Evolutionary conservation across 257 asterid species (phyloP), one percentile per base, ranked within the genome.

Genomic region (Prunella vulgaris): DNA sequence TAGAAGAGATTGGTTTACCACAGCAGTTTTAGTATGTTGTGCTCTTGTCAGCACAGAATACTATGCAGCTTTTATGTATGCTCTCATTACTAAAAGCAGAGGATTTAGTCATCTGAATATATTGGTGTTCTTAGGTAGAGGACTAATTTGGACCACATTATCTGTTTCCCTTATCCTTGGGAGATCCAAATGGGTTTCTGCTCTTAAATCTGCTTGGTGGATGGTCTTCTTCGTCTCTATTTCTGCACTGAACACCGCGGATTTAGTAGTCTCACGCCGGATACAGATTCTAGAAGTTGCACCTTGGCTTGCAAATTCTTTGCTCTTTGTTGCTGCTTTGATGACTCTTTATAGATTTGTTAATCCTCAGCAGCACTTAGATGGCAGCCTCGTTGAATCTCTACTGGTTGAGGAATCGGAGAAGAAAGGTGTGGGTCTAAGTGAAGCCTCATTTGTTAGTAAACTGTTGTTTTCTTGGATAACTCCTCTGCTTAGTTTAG

Each of bases 401-500:
- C 74, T 90, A 37, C 59, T 90, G 15, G 78, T 38, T 27, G 76
- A 70, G 17, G 77, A 65, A 35, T 63, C 63, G 22, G 81, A 64
- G 7, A 68, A 74, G 38, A 48, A 18, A 0, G 20, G 2, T 21
- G 54, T 3, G 0, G 62, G 42, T 73, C 7, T 79, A 60, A 71
- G 66, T n/a, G 73, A 69, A 3, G 83, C 83, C 21, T 74, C 81
- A 49, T 46, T 77, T 18, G 58, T 85, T 2, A 77, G 93, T 51
- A 77, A 46, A 73, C n/a, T 90, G 78, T 46, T 68, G 20, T 90
- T 90, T 79, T 78, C 81, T 35, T 90, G 96, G 96, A 62, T 90
- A 10, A 81, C 71, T 73, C 89, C 87, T 28, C 70, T 90, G 75
- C 86, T 90, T 49, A 30, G 61, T 0, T 46, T 86, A 38, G 96